Percentiles rank a stretch among this genome's conserved stretches.
Evolutionary conservation across 768 basidiomycete genomes (phyloP).

Genomic region (Mycena leptocephala): DNA sequence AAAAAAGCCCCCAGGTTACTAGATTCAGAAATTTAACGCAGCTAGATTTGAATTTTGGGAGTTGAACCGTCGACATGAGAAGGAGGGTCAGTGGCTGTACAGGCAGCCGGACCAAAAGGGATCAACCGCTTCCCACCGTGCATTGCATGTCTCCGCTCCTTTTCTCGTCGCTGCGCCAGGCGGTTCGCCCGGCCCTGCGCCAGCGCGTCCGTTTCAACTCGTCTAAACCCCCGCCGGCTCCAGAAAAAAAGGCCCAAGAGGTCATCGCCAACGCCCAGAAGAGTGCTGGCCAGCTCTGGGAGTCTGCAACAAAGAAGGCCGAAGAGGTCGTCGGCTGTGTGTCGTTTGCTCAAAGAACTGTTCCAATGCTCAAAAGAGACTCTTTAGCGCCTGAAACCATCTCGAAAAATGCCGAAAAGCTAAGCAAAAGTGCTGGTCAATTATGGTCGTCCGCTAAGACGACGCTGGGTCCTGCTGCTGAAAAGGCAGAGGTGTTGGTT

Average conservation of each 20-base stretch:
- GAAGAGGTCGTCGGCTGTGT: constrained; percentile 58
- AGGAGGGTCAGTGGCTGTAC: no score
- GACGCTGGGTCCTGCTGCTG: constrained; percentile 62
- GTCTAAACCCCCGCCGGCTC: constrained; percentile 59
- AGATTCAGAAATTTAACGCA: no score
- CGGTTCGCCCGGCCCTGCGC: constrained; percentile 48
- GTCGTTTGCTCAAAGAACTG: background rate
- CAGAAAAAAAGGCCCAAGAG: constrained; percentile 84
- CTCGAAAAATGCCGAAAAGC: constrained; percentile 36
- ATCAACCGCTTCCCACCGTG: no score
- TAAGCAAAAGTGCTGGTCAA: constrained; percentile 33
- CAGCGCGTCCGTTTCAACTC: constrained; percentile 60
- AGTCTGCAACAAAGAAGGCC: constrained; percentile 63
- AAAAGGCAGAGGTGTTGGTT: constrained; percentile 59
- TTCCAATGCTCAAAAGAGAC: background rate
- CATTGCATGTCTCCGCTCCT: constrained; percentile 37
- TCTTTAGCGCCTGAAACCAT: constrained; percentile 23
- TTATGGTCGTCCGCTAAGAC: constrained; percentile 37
- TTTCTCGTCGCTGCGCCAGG: constrained; percentile 35
- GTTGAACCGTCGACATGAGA: no score
- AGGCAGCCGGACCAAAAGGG: no score
- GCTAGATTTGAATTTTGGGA: no score
- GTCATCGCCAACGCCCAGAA: constrained; percentile 73
- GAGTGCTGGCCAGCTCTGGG: constrained; percentile 68
- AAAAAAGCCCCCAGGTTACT: no score